A percentile compares a stretch with the other conserved stretches of the same genome.
These are phyloP conservation scores for Harringtonia aguacate DNA, from an alignment of 2,329 filamentous ascomycete species.

Conservation along the genomic window DNA sequence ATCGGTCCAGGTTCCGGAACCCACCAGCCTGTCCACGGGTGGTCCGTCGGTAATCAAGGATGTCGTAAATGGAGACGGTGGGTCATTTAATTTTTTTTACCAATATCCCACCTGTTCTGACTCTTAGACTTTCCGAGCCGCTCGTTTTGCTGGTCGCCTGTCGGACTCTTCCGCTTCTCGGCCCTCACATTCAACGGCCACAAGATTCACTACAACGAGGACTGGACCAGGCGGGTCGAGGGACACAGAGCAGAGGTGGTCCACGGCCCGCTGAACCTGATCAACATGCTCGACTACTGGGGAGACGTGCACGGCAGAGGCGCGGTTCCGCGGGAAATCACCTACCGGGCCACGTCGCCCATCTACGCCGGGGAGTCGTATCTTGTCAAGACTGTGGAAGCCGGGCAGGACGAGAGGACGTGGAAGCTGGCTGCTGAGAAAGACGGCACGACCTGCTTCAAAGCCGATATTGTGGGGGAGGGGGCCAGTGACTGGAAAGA, in stretches of 20 bases:
- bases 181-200: slow-evolving; percentile 81
- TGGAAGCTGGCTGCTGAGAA: no score
- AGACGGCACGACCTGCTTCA: no score
- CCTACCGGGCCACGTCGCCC: not conserved
- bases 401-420: no score
- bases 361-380: not conserved
- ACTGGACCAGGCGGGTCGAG: slow-evolving; percentile 54
- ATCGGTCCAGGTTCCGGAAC: no score
- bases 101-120: not conserved
- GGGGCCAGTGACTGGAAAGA: no score
- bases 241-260: slow-evolving; percentile 63
- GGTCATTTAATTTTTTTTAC: not conserved
- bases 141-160: slow-evolving; percentile 27
- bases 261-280: slow-evolving; percentile 69
- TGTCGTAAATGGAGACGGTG: not conserved
- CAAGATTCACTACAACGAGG: slow-evolving; percentile 68
- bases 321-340: not conserved
- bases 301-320: slow-evolving; percentile 27
- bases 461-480: no score
- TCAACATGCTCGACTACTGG: slow-evolving; percentile 60
- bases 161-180: slow-evolving; percentile 66
- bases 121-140: not conserved
- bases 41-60: not conserved
- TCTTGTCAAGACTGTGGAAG: no score
- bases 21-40: no score